A percentile compares a stretch with the other conserved stretches of the same genome.
Evolutionary conservation across 106 monocot species (phyloP).

Genomic region (Alisma plantagoaquatica): DNA sequence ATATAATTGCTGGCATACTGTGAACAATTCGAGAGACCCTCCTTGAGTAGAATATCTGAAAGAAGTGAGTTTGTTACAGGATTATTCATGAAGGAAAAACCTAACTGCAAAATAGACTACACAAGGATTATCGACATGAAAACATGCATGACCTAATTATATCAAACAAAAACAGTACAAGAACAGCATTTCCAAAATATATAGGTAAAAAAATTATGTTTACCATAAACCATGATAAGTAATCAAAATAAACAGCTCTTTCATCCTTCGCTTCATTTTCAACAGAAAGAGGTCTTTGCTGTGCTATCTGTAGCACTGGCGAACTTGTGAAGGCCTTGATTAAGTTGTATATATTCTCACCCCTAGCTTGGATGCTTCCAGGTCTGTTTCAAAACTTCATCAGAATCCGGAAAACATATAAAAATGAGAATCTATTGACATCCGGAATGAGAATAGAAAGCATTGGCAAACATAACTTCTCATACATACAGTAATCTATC

Average conservation of each 20-base stretch:
- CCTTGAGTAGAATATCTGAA: constrained; percentile 79
- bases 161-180: not conserved
- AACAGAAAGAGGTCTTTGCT: constrained; percentile 27
- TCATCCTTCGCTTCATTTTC: constrained; percentile 18
- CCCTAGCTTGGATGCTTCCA: constrained; percentile 98
- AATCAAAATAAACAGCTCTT: constrained; percentile 76
- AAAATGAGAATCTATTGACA: not conserved
- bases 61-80: not conserved
- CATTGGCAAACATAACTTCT: constrained; percentile 9
- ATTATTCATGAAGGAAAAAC: not conserved
- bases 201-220: not conserved
- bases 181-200: not conserved
- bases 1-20: constrained; percentile 48
- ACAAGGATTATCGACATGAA: too few relatives aligned
- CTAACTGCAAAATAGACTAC: not conserved
- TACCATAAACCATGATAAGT: constrained; percentile 86
- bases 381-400: constrained; percentile 39
- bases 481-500: constrained; percentile 85
- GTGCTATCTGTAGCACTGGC: constrained; percentile 35
- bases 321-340: constrained; percentile 71
- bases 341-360: constrained; percentile 71
- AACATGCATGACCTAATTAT: too few relatives aligned
- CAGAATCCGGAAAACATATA: not conserved
- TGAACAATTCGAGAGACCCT: constrained; percentile 53
- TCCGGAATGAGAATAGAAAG: constrained; percentile 4